A percentile compares a stretch with the other conserved stretches of the same genome.
Conservation (phyloP, 2,329 filamentous ascomycete genomes). For the Microdochium trichocladiopsis region DNA sequence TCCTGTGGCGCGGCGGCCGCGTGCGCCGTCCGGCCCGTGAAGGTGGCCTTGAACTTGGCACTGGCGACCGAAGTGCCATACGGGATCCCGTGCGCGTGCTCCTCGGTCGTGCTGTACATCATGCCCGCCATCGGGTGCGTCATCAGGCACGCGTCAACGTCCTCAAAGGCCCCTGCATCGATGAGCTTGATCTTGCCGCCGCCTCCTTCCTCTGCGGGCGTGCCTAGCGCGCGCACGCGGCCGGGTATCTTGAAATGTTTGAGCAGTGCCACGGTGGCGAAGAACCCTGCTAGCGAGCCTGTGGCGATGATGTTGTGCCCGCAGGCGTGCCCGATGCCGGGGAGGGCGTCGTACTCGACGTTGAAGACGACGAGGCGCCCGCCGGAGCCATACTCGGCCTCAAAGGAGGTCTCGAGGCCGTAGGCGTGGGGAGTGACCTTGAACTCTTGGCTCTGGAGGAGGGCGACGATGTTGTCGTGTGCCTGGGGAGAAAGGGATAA, state of each 20-base stretch:
- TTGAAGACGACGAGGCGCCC: slow-evolving; percentile 33
- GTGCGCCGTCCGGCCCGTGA: slow-evolving; percentile 21
- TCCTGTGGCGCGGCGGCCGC: slow-evolving; percentile 28
- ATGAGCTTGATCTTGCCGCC: slow-evolving; percentile 32
- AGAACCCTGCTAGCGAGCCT: slow-evolving; percentile 29
- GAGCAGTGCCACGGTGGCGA: slow-evolving; percentile 26
- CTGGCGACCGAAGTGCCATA: background rate
- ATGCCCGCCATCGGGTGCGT: slow-evolving; percentile 4
- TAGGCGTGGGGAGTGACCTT: slow-evolving; percentile 39
- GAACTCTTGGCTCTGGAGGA: slow-evolving; percentile 34
- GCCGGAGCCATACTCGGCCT: slow-evolving; percentile 30
- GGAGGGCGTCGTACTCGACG: slow-evolving; percentile 41
- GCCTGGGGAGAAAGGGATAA: slow-evolving; percentile 17
- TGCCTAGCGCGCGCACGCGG: slow-evolving; percentile 31
- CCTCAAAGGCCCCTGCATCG: slow-evolving; percentile 20
- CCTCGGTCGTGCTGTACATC: background rate
- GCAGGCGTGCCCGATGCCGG: slow-evolving; percentile 36
- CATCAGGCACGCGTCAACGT: slow-evolving; percentile 4
- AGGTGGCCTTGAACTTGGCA: slow-evolving; percentile 7
- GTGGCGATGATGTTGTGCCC: slow-evolving; percentile 39
- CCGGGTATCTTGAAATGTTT: slow-evolving; percentile 20
- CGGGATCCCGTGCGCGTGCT: background rate
- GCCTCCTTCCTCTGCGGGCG: slow-evolving; percentile 34
- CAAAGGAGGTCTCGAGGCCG: slow-evolving; percentile 44
- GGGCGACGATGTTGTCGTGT: slow-evolving; percentile 38